Percentiles rank a stretch among this genome's conserved stretches.
Evolutionary conservation across 148 eudicot species (phyloP).

Genomic region (Polygonum maritimum): DNA sequence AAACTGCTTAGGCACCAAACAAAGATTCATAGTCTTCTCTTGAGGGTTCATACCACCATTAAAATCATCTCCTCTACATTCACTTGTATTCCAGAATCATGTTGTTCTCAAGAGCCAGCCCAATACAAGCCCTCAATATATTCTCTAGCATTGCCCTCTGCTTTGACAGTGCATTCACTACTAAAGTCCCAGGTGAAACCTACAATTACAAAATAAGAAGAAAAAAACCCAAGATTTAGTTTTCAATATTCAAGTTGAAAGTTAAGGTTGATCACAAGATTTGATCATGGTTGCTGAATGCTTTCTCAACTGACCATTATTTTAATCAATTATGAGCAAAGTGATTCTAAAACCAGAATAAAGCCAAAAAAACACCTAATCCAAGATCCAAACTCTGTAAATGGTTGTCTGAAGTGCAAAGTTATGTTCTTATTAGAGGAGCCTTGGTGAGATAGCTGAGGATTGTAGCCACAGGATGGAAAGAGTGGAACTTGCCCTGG

Average conservation of each 20-base stretch:
- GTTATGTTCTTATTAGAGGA: conserved; percentile 62
- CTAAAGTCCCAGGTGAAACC: conserved; percentile 97
- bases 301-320: neutral
- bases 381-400: neutral
- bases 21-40: neutral
- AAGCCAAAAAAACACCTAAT: neutral
- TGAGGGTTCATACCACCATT: neutral
- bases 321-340: neutral
- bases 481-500: conserved; percentile 88
- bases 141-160: conserved; percentile 98
- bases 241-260: neutral
- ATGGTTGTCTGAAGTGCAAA: neutral
- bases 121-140: conserved; percentile 93
- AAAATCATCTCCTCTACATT: neutral
- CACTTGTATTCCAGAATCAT: conserved; percentile 92
- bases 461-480: conserved; percentile 91
- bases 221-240: neutral
- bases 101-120: conserved; percentile 92
- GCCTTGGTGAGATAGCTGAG: conserved; percentile 96
- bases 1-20: neutral
- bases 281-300: neutral
- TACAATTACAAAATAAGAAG: conserved; percentile 12
- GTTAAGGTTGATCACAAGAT: neutral
- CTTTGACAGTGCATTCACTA: conserved; percentile 89
- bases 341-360: too few relatives aligned